These are phyloP conservation scores for Echites panduratus DNA, from an alignment of 257 asterid genomes.

Conservation along the genomic window DNA sequence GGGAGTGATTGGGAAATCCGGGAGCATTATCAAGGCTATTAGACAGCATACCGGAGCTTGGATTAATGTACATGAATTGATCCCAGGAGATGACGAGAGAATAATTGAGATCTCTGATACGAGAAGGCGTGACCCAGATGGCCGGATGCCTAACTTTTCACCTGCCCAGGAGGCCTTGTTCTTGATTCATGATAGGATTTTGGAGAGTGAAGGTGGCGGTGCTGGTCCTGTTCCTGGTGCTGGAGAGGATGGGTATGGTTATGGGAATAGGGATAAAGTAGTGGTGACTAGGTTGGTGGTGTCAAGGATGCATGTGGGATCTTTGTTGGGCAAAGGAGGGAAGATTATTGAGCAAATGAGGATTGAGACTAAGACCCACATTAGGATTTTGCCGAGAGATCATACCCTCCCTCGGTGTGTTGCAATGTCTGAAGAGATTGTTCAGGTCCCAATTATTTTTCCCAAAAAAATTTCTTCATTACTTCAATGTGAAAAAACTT, in stretches of 20 bases:
- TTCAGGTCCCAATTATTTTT: slow-evolving; percentile 56
- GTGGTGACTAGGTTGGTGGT: slow-evolving; percentile 89
- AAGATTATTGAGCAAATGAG: slow-evolving; percentile 95
- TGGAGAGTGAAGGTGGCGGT: slow-evolving; percentile 46
- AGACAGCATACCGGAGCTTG: slow-evolving; percentile 96
- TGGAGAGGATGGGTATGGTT: slow-evolving; percentile 38
- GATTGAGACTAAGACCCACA: slow-evolving; percentile 83
- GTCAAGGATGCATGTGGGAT: slow-evolving; percentile 76
- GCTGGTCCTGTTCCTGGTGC: slow-evolving; percentile 35
- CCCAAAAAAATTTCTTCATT: background rate
- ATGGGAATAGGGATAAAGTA: slow-evolving; percentile 37
- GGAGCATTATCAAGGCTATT: slow-evolving; percentile 75
- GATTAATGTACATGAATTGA: slow-evolving; percentile 81
- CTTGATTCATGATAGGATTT: slow-evolving; percentile 77
- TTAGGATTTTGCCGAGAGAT: slow-evolving; percentile 83
- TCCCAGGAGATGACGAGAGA: slow-evolving; percentile 86
- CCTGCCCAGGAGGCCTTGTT: slow-evolving; percentile 93
- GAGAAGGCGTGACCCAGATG: slow-evolving; percentile 67
- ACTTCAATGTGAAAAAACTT: background rate
- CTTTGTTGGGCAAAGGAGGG: slow-evolving; percentile 94
- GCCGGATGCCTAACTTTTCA: slow-evolving; percentile 59
- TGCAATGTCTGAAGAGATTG: slow-evolving; percentile 91
- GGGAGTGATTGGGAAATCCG: slow-evolving; percentile 93
- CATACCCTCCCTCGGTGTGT: slow-evolving; percentile 78
- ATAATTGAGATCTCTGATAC: slow-evolving; percentile 86